Conservation (phyloP, 2,329 filamentous ascomycete species). For the Conoideocrella luteorostrata region DNA sequence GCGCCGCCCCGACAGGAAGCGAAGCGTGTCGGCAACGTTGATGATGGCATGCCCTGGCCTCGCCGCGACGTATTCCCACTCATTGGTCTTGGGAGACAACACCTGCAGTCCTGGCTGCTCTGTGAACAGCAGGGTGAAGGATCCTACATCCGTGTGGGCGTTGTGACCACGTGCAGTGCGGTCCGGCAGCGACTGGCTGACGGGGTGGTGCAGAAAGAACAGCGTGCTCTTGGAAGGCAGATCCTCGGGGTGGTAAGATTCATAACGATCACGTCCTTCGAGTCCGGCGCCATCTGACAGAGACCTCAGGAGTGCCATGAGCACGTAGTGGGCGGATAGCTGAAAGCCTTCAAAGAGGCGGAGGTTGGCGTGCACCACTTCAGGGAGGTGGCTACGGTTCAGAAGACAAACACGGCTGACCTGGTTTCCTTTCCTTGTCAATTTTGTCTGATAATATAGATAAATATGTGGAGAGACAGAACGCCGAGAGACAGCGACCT, state of each 20-base stretch:
- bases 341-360: background rate
- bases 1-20: constrained; percentile 7
- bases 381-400: background rate
- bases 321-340: constrained; percentile 1
- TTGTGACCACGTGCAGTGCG: constrained; percentile 29
- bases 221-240: background rate
- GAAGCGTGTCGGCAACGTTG: constrained; percentile 10
- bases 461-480: background rate
- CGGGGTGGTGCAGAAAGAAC: constrained; percentile 1
- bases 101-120: constrained; percentile 50
- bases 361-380: background rate
- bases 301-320: background rate
- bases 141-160: constrained; percentile 49
- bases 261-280: background rate
- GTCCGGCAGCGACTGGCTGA: constrained; percentile 13
- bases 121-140: constrained; percentile 45
- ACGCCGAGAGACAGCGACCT: no score
- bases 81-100: constrained; percentile 30
- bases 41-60: constrained; percentile 9
- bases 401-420: background rate
- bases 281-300: background rate
- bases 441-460: background rate
- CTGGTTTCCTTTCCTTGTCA: background rate
- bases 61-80: constrained; percentile 9
- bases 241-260: background rate